Evolutionary conservation across 805 yeast species (phyloP), one percentile per base, ranked within the genome.

Genomic region (Blastobotrys muscicola): DNA sequence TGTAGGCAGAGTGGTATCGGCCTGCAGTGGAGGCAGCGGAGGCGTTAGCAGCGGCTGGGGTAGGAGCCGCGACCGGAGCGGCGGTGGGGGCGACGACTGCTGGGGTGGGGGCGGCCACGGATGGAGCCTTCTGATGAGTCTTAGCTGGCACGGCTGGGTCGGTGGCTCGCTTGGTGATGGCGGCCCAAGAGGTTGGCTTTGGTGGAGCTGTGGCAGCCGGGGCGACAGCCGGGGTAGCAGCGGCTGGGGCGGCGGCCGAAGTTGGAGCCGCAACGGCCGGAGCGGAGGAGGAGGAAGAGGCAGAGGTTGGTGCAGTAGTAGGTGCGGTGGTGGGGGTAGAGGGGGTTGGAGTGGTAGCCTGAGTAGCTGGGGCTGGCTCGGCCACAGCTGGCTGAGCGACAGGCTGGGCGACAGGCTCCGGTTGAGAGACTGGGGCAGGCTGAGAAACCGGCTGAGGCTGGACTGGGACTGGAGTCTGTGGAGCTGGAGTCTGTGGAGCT

Each of bases 1-100:
- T 52, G 51, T 60, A 63, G 13, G 63, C 68, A 8, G 68, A 64
- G 49, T 57, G 58, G 46, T 36, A 58, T 31, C 34, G 38, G 41
- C 38, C 40, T 29, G 46, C 48, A 14, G 46, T 36, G 10, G 48
- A 15, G 16, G 50, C 33, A 8, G 45, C 44, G 6, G 48, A 45
- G 12, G 33, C 31, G 26, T 45, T 35, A 36, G 52, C 42, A 14
- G 38, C 39, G 13, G 52, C 38, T 29, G 40, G 37, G n/a, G 51
- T 41, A 26, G 42, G 29, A 26, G 50, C 32, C 15, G 38, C 41
- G 26, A 37, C 33, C 2, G 52, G 23, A 5, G 50, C 39, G 26
- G 55, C 43, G 15, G 54, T 33, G 8, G 49, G 44, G 5, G 50
- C 39, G 23, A 47, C 48, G 29, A 49, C 50, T 23, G 39, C 46